Evolutionary conservation across 73 alveolate species (phyloP).

Genomic region (Blepharisma japonicum): DNA sequence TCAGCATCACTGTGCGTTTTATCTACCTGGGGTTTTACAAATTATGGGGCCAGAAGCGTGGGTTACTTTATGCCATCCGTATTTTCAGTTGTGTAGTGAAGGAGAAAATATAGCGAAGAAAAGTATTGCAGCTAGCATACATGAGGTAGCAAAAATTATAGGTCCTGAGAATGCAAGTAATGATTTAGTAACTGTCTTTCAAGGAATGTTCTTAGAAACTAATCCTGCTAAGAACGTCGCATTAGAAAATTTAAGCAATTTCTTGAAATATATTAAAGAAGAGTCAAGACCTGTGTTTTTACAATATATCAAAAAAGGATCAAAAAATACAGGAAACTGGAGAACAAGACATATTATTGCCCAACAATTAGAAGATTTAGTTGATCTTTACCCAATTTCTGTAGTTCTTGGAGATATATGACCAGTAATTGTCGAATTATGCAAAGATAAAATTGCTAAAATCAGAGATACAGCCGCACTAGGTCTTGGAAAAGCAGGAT

Average conservation of each 20-base stretch:
- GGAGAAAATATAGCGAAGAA: slow-evolving; percentile 39
- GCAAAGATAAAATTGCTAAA: slow-evolving; percentile 2
- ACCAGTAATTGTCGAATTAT: not conserved
- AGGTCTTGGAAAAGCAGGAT: not conserved
- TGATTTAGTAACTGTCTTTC: slow-evolving; percentile 44
- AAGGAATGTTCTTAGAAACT: slow-evolving; percentile 45
- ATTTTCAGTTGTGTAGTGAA: not conserved
- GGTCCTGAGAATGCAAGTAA: slow-evolving; percentile 56
- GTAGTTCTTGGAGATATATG: not conserved
- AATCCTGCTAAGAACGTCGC: not conserved
- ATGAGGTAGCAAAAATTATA: slow-evolving; percentile 54
- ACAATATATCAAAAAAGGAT: not conserved
- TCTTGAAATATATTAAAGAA: not conserved
- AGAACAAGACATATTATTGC: not conserved
- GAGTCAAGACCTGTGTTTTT: not conserved
- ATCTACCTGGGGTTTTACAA: slow-evolving; percentile 58
- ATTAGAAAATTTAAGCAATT: not conserved
- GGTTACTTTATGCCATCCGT: slow-evolving; percentile 52
- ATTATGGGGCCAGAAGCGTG: slow-evolving; percentile 65
- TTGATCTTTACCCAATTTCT: not conserved
- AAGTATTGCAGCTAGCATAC: slow-evolving; percentile 49
- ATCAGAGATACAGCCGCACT: not conserved
- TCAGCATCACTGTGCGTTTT: slow-evolving; percentile 43
- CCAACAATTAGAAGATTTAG: not conserved
- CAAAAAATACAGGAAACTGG: not conserved